phyloP scores from a whole-genome alignment of 2,329 filamentous ascomycete species.

The Exophiala sideris region DNA sequence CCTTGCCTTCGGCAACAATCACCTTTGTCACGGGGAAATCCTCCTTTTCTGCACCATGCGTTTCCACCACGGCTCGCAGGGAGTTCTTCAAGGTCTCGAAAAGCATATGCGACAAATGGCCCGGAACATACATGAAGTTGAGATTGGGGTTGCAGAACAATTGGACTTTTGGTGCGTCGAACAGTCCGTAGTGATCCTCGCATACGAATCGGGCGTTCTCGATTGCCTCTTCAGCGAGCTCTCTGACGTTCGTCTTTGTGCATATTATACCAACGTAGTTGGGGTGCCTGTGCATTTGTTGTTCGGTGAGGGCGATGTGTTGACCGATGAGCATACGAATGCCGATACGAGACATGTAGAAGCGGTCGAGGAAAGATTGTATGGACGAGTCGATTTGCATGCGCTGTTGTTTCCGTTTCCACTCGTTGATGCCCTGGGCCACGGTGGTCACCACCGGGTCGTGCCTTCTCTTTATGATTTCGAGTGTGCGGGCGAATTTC shows the following conservation, averaged over 20 bases:
- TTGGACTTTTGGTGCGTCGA: conserved; percentile 94
- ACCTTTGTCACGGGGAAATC: conserved; percentile 96
- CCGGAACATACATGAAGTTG: conserved; percentile 99
- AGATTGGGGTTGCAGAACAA: conserved; percentile 91
- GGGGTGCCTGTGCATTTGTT: conserved; percentile 82
- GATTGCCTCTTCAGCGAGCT: conserved; percentile 93
- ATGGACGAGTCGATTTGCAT: conserved; percentile 97
- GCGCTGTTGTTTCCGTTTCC: conserved; percentile 91
- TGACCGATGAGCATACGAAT: conserved; percentile 99
- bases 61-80: conserved; percentile 91
- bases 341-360: conserved; percentile 99
- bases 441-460: conserved; percentile 97
- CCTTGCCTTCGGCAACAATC: conserved; percentile 93
- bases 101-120: conserved; percentile 98
- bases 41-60: conserved; percentile 89
- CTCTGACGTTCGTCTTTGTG: conserved; percentile 94
- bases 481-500: conserved; percentile 79
- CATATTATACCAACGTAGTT: conserved; percentile 98
- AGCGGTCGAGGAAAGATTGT: conserved; percentile 94
- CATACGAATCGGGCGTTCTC: conserved; percentile 99
- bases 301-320: conserved; percentile 94
- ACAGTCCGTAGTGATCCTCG: conserved; percentile 96
- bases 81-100: conserved; percentile 99
- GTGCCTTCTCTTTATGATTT: conserved; percentile 92
- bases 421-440: conserved; percentile 95